Evolutionary conservation across 2,329 filamentous ascomycete genomes (phyloP), one percentile per base, ranked within the genome.

Genomic region (Nemania sp.): DNA sequence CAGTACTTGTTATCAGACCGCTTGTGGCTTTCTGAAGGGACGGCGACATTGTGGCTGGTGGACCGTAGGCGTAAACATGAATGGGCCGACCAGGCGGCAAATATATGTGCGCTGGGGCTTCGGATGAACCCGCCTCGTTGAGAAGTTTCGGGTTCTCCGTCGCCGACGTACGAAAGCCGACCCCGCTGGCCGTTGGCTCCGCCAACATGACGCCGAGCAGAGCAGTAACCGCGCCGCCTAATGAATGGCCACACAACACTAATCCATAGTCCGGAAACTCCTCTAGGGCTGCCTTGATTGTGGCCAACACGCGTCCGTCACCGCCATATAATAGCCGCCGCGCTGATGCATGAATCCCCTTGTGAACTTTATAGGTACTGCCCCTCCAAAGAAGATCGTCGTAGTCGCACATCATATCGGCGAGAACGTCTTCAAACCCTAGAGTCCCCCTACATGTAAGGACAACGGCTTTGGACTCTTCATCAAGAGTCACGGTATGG

Each of bases 61-160:
- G 87, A 0, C 90, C 90, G 71, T 92, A 93, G 6, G 90, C 88
- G 71, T 91, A 93, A 12, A 92, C 90, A 67, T 93, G 90, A 18
- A 92, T 89, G 2, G 88, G 87, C 0, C 90, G 83, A 15, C 87
- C 86, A 0, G 87, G 68, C 0, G 90, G 90, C 0, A 92, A 80
- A 17, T 79, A 81, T 34, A 86, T 74, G 17, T 77, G 74, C 13
- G 60, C 34, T 39, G 59, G 54, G n/a, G 64, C 52, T 29, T 65
- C 67, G 18, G 59, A 32, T 29, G 54, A 52, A 18, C 47, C 34
- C 2, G 71, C 66, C 21, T 76, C 67, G 1, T 75, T 69, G 9
- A 81, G 75, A 6, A 77, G 67, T 5, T 77, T 76, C 2, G 73
- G 75, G 34, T 81, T 81, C 3, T 80, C 78, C 37, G 79, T 75